Conservation (phyloP, 495 filamentous ascomycete species). For the Penicillium tannophilum region DNA sequence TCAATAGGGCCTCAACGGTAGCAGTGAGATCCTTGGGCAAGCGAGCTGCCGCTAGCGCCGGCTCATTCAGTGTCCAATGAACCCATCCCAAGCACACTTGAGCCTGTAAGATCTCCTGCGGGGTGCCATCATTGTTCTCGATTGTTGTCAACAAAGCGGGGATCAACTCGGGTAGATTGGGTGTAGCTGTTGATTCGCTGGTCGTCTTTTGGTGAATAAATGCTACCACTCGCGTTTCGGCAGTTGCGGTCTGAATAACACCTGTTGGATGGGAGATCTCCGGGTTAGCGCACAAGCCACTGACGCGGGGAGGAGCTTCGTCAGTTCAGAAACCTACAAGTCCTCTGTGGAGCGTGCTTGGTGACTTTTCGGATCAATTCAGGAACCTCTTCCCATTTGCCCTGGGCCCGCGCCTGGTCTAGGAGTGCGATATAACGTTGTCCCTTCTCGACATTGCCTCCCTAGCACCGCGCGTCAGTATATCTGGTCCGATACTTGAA, state of each 20-base stretch:
- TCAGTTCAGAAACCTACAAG: constrained; percentile 57
- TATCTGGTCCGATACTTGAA: neutral
- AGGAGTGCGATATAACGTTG: constrained; percentile 76
- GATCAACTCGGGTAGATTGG: constrained; percentile 63
- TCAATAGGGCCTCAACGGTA: constrained; percentile 47
- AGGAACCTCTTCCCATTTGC: constrained; percentile 85
- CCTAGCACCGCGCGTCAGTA: constrained; percentile 39
- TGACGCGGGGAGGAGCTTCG: constrained; percentile 11
- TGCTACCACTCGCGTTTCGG: constrained; percentile 65
- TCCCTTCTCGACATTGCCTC: constrained; percentile 65
- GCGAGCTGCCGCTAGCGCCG: constrained; percentile 57
- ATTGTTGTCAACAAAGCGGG: constrained; percentile 64
- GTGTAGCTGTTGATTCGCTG: constrained; percentile 44
- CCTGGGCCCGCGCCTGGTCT: constrained; percentile 83
- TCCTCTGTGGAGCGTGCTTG: constrained; percentile 86
- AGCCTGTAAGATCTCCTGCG: constrained; percentile 77
- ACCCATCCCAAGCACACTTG: constrained; percentile 81
- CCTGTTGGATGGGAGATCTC: constrained; percentile 49
- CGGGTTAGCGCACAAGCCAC: constrained; percentile 20
- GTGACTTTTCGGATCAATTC: constrained; percentile 88
- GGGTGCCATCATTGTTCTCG: constrained; percentile 56
- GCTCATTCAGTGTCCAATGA: constrained; percentile 73
- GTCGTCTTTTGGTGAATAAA: constrained; percentile 42
- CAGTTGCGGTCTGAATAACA: constrained; percentile 71
- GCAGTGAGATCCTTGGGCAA: constrained; percentile 65